Evolutionary conservation across 805 yeast species (phyloP).

Genomic region (Saturnispora ahearnii): DNA sequence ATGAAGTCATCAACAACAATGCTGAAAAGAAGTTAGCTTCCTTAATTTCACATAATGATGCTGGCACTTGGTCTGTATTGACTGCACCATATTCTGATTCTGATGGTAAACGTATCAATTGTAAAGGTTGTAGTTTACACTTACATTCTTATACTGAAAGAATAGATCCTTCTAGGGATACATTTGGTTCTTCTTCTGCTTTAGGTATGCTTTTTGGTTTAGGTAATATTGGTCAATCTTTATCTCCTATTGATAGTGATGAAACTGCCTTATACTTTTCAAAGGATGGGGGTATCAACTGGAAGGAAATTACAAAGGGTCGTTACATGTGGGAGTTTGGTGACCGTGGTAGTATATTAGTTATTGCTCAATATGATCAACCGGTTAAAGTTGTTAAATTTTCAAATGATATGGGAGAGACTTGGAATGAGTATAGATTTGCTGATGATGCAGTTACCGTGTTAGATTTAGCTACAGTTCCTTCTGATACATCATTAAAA

Average conservation of each 20-base stretch:
- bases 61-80: slow-evolving; percentile 73
- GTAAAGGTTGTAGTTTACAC: slow-evolving; percentile 67
- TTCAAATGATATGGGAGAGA: slow-evolving; percentile 71
- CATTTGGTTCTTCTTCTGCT: slow-evolving; percentile 82
- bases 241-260: slow-evolving; percentile 35
- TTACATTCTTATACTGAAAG: slow-evolving; percentile 89
- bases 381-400: slow-evolving; percentile 51
- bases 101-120: slow-evolving; percentile 42
- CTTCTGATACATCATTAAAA: slow-evolving; percentile 78
- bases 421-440: slow-evolving; percentile 66
- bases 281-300: slow-evolving; percentile 83
- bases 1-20: slow-evolving; percentile 27
- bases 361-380: slow-evolving; percentile 51
- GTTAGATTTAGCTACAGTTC: slow-evolving; percentile 77
- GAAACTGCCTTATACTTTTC: slow-evolving; percentile 63
- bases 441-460: slow-evolving; percentile 46
- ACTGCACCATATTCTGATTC: slow-evolving; percentile 63
- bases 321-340: slow-evolving; percentile 91
- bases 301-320: slow-evolving; percentile 74
- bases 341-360: slow-evolving; percentile 84
- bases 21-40: slow-evolving; percentile 53
- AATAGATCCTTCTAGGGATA: slow-evolving; percentile 62
- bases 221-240: slow-evolving; percentile 76
- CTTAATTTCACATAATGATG: slow-evolving; percentile 79
- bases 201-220: slow-evolving; percentile 81